Conservation (phyloP, 1,139 yeast genomes). For the Williopsis jadinii region DNA sequence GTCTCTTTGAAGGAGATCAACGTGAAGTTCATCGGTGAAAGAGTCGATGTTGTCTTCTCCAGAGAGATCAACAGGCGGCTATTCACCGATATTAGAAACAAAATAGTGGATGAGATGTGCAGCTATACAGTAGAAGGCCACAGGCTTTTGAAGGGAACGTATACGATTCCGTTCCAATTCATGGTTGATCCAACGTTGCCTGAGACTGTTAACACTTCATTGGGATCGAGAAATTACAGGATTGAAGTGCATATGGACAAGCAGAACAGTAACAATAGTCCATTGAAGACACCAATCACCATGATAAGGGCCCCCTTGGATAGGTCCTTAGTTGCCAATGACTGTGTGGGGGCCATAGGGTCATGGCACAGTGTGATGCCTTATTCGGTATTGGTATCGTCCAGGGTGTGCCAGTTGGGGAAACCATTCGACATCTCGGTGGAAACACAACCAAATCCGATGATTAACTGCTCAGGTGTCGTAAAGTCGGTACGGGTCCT, state of each 20-base stretch:
- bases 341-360: conserved; percentile 10
- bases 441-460: conserved; percentile 5
- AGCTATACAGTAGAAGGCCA: conserved; percentile 4
- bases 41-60: conserved; percentile 5
- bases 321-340: conserved; percentile 9
- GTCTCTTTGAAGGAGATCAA: conserved; percentile 7
- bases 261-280: too few species aligned
- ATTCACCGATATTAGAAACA: neutral
- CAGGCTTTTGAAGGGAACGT: conserved; percentile 10
- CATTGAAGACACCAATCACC: conserved; percentile 1
- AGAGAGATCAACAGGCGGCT: conserved; percentile 2
- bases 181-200: conserved; percentile 14
- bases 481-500: conserved; percentile 10
- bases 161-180: conserved; percentile 19
- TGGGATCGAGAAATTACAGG: conserved; percentile 12
- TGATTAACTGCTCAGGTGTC: neutral
- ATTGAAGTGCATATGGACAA: conserved; percentile 6
- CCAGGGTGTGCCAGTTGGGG: conserved; percentile 12
- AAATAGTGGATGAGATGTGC: conserved; percentile 10
- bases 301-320: conserved; percentile 14
- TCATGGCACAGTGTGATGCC: conserved; percentile 12
- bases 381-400: conserved; percentile 10
- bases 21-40: conserved; percentile 13
- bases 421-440: conserved; percentile 7
- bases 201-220: conserved; percentile 8